Conservation (phyloP, 2,329 filamentous ascomycete species). For the Clarireedia paspali region DNA sequence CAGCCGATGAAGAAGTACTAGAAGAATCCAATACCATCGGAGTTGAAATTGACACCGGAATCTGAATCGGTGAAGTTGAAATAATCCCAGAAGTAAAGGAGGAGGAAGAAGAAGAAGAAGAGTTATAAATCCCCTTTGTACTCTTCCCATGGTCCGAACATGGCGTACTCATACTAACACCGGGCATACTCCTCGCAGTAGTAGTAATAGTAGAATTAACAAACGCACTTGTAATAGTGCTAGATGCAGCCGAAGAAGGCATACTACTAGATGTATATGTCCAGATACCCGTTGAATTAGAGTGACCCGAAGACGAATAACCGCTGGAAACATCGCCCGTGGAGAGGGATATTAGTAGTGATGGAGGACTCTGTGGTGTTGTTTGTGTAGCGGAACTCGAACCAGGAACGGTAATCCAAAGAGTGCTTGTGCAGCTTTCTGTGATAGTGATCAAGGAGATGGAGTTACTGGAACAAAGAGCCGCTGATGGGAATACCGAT, state of each 20-base stretch:
- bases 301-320: neutral
- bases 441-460: slow-evolving; percentile 10
- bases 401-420: neutral
- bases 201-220: neutral
- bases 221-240: neutral
- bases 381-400: too few relatives aligned
- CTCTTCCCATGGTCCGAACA: neutral
- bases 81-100: neutral
- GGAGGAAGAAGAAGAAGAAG: neutral
- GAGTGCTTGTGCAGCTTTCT: slow-evolving; percentile 6
- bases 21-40: too few relatives aligned
- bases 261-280: neutral
- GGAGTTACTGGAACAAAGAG: neutral
- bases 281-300: neutral
- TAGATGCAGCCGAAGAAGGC: neutral
- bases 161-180: neutral
- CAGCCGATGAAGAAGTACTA: neutral
- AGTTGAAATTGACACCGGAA: neutral
- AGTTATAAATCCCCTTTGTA: too few relatives aligned
- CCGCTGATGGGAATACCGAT: neutral
- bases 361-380: neutral
- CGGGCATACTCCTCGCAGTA: neutral
- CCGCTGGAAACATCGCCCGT: neutral
- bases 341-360: neutral
- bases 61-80: neutral